Evolutionary conservation across 1,284 basidiomycete species (phyloP).

Genomic region (Melampsora medusae): DNA sequence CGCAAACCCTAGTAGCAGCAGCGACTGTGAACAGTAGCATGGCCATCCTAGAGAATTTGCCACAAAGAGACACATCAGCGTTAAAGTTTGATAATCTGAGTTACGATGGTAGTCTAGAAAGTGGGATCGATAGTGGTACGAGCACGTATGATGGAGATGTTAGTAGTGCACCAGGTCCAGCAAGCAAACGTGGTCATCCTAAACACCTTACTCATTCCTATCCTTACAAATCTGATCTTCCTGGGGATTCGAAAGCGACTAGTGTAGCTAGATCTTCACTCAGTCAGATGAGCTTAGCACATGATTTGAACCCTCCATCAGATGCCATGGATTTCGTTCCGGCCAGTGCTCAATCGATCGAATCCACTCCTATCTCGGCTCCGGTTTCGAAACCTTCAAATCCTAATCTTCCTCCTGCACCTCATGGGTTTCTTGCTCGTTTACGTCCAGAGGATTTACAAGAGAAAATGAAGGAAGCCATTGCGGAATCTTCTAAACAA

Average conservation of each 20-base stretch:
- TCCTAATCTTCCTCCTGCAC: constrained; percentile 25
- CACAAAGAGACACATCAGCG: not conserved
- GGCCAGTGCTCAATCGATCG: not conserved
- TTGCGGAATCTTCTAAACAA: constrained; percentile 37
- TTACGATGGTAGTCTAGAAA: constrained; percentile 24
- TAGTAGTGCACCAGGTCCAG: constrained; percentile 32
- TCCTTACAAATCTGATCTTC: constrained; percentile 8
- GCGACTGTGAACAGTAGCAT: constrained; percentile 36
- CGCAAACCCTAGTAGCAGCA: constrained; percentile 17
- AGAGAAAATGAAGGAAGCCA: constrained; percentile 32
- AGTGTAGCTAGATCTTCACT: constrained; percentile 24
- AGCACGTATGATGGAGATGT: constrained; percentile 42
- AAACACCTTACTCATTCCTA: constrained; percentile 15
- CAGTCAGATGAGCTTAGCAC: constrained; percentile 38
- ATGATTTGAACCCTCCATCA: constrained; percentile 13
- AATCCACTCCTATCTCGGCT: constrained; percentile 13
- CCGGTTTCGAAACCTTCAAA: constrained; percentile 17
- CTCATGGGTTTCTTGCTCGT: constrained; percentile 37
- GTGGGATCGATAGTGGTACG: constrained; percentile 32
- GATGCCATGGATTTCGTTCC: not conserved
- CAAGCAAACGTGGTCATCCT: constrained; percentile 15
- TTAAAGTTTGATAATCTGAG: not conserved
- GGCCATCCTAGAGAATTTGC: constrained; percentile 1
- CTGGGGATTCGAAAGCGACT: constrained; percentile 9
- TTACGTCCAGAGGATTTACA: constrained; percentile 31